Evolutionary conservation across 2,329 filamentous ascomycete genomes (phyloP), one percentile per base, ranked within the genome.

Genomic region (Penicillium rolfsii): DNA sequence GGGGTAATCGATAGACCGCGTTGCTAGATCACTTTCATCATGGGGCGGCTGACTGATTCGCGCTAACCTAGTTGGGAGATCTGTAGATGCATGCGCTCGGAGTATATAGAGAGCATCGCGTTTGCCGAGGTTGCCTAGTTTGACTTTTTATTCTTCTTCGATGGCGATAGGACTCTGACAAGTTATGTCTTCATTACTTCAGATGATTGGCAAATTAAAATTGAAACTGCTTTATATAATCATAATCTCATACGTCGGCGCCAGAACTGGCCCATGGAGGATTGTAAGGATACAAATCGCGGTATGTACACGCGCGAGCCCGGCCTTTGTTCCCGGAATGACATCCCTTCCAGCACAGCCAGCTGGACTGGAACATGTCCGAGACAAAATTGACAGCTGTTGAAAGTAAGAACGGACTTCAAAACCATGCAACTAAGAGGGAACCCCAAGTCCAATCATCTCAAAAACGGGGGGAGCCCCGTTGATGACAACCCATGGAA

Each of bases 401-500:
- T 38, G 22, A 26, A 53, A 40, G 33, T 22, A 38, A 40, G 26
- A 26, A 53, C 26, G 43, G 24, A 41, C 38, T 35, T 30, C 22
- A 9, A 49, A 16, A 35, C 28, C 49, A 55, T 57, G 40, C 41
- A 6, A 24, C 58, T 64, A 67, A 16, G 46, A 46, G 16, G 59
- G 59, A 11, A 66, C 65, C 33, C 70, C 66, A 12, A 72, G 69
- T n/a, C 72, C 71, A 28, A 72, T 55, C 35, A 64, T 16, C 72
- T 91, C 85, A 72, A 95, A 93, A 43, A 91, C 76, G 28, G 91
- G 80, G 0, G 91, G 91, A 65, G 89, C 88, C n/a, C 84, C 81
- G 67, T 91, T 90, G 1, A 91, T 87, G 2, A 91, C 90, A 61
- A 96, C 81, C 87, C 89, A 93, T 55, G 84, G 92, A 75, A 97